phyloP scores from a whole-genome alignment of 768 basidiomycete species.

The Suillus tomentosus region DNA sequence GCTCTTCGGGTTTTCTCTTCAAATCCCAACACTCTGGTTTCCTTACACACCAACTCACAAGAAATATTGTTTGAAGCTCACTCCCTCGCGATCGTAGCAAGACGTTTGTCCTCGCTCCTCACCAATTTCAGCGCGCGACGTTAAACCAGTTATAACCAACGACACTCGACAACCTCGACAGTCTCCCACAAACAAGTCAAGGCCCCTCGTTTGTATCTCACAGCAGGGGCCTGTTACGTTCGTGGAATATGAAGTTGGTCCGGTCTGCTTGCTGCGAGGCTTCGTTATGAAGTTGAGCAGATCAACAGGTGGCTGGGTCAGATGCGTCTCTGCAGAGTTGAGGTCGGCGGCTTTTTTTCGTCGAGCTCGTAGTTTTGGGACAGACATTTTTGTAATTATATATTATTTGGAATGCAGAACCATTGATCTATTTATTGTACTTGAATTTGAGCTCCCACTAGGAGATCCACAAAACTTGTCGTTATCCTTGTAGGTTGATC shows the following conservation, averaged over 20 bases:
- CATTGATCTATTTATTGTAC: background rate
- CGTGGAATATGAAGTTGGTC: slow-evolving; percentile 58
- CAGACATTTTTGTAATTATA: slow-evolving; percentile 42
- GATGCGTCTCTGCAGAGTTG: slow-evolving; percentile 66
- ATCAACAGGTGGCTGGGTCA: slow-evolving; percentile 42
- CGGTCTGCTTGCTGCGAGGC: slow-evolving; percentile 44
- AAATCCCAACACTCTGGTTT: background rate
- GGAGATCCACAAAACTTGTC: background rate
- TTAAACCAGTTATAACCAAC: background rate
- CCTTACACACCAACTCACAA: background rate
- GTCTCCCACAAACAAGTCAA: slow-evolving; percentile 59
- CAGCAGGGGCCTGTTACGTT: slow-evolving; percentile 71
- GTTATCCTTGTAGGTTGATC: background rate
- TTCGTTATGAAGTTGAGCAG: slow-evolving; percentile 61
- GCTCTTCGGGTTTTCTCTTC: background rate
- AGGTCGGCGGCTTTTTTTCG: slow-evolving; percentile 39
- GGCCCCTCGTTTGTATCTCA: slow-evolving; percentile 48
- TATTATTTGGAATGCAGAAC: slow-evolving; percentile 1
- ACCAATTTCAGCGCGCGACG: background rate
- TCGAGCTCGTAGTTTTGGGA: slow-evolving; percentile 68
- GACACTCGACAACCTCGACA: background rate
- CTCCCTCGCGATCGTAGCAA: background rate
- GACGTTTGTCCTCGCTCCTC: background rate
- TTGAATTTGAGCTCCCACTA: background rate
- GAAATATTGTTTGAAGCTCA: background rate